Evolutionary conservation across 2,329 filamentous ascomycete genomes (phyloP), one percentile per base, ranked within the genome.

Genomic region (Ceratocystis huliohia): DNA sequence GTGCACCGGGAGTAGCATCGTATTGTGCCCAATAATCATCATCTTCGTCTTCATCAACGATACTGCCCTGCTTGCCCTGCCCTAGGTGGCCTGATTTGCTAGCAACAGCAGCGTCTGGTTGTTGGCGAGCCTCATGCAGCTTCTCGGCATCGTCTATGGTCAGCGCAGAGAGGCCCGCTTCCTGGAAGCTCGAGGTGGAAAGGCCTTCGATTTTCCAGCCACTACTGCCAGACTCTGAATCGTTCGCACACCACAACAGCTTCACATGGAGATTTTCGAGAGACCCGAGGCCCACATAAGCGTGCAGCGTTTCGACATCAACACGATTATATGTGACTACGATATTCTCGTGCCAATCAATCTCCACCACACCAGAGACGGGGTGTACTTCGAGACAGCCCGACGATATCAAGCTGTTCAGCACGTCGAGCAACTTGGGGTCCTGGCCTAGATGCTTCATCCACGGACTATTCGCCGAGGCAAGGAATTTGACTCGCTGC

Each of bases 361-460:
- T 76, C 75, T 93, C 89, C 65, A 93, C 83, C 74, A 92, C 88
- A 65, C 88, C 89, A 1, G 88, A 91, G 3, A 88, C 84, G 2
- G 89, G 89, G 72, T 94, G 89, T n/a, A 88, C 88, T 74, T 92
- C 88, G 41, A 93, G 78, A 59, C 81, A 77, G 65, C 88, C 83
- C 66, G 81, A 80, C 70, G 82, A 77, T 2, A 80, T 78, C 69
- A 81, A 80, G 69, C 80, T 74, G 6, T 79, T 71, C 71, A 88
- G 83, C 78, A 89, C 92, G 72, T 84, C 87, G 28, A 93, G 79
- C 41, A 92, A 79, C 0, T 84, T 80, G 17, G 93, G 81, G 88
- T 89, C 93, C 64, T 87, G 84, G 45, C 84, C n/a, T 76, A 76
- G 72, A 78, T 81, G 62, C 80, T 75, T 62, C 20, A 46, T 57